Conservation (phyloP, 2,329 filamentous ascomycete genomes). For the Colletotrichum theobromicola region DNA sequence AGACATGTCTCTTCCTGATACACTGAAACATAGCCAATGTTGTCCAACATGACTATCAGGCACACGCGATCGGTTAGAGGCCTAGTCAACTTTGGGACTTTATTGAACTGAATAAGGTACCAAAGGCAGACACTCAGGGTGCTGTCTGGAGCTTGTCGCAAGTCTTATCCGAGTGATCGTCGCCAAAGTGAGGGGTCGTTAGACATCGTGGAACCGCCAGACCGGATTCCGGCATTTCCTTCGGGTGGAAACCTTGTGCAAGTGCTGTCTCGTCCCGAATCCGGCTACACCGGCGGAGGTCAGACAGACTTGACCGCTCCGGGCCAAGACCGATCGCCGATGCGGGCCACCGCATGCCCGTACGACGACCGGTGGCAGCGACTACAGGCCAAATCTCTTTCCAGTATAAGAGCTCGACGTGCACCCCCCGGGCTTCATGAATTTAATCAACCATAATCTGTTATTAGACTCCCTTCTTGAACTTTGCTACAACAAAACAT, state of each 20-base stretch:
- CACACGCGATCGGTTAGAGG: neutral
- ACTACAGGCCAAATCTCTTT: neutral
- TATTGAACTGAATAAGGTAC: fast-evolving
- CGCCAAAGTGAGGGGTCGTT: neutral
- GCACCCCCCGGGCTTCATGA: neutral
- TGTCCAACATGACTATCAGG: neutral
- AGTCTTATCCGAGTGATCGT: neutral
- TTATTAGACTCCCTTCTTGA: neutral
- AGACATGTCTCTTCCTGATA: neutral
- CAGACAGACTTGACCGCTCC: neutral
- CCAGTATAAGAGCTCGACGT: neutral
- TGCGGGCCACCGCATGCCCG: neutral
- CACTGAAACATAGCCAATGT: neutral
- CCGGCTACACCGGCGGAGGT: neutral
- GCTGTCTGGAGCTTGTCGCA: neutral
- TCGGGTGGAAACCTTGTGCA: neutral
- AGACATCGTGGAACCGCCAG: neutral
- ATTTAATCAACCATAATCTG: neutral
- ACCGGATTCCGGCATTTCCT: neutral
- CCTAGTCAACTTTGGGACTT: neutral
- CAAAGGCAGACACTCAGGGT: no score
- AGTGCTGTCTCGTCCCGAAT: neutral
- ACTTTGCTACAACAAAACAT: neutral
- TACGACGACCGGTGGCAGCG: neutral
- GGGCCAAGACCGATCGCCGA: neutral